Percentiles rank a stretch among this genome's conserved stretches.
Evolutionary conservation across 1,139 yeast species (phyloP).

Genomic region (Diutina ranongensis): DNA sequence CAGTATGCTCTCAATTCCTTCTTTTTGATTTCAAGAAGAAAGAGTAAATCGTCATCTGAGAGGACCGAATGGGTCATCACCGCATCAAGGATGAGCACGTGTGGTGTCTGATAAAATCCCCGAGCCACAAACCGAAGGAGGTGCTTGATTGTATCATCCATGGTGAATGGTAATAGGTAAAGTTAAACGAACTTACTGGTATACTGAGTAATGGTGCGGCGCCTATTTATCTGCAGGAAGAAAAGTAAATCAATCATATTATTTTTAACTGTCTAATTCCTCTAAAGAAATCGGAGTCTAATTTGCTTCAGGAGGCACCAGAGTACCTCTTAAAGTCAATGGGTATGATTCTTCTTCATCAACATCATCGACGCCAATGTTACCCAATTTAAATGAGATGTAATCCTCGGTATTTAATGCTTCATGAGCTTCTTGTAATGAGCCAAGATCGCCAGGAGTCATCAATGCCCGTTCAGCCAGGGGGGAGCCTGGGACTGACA

Average conservation of each 20-base stretch:
- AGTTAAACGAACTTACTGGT: too few species aligned
- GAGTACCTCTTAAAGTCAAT: slow-evolving; percentile 34
- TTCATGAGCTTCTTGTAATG: slow-evolving; percentile 79
- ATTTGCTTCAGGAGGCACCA: slow-evolving; percentile 24
- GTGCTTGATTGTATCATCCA: slow-evolving; percentile 8
- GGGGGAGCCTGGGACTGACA: slow-evolving; percentile 95
- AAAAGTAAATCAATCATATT: not conserved
- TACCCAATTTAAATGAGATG: slow-evolving; percentile 63
- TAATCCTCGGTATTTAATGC: slow-evolving; percentile 71
- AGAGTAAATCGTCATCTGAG: slow-evolving; percentile 86
- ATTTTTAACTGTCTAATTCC: not conserved
- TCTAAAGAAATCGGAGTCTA: not conserved
- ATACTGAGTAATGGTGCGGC: too few species aligned
- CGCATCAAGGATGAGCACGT: slow-evolving; percentile 79
- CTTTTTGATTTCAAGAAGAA: slow-evolving; percentile 69
- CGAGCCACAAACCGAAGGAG: slow-evolving; percentile 41
- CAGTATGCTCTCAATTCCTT: slow-evolving; percentile 81
- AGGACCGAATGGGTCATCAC: slow-evolving; percentile 81
- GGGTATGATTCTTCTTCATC: slow-evolving; percentile 22
- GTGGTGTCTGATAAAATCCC: slow-evolving; percentile 81
- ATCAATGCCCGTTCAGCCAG: slow-evolving; percentile 49
- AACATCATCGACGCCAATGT: slow-evolving; percentile 31
- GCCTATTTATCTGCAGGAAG: too few species aligned
- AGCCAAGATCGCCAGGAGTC: slow-evolving; percentile 99
- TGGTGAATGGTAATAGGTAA: not conserved